phyloP scores from a whole-genome alignment of 1,284 basidiomycete species.

The Lentinula novae-zelandiae region DNA sequence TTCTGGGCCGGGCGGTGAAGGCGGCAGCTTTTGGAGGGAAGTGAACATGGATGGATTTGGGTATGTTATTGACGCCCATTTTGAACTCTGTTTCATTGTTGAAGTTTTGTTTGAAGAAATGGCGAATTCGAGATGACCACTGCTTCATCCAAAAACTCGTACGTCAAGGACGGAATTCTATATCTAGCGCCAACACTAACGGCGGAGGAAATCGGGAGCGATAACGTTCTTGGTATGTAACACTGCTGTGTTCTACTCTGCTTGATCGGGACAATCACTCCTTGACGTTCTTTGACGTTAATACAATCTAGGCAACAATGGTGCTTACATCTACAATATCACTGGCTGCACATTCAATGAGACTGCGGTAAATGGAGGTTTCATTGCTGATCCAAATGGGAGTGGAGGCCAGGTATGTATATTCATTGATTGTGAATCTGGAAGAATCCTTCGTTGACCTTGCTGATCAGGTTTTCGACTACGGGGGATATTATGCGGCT shows the following conservation, averaged over 20 bases:
- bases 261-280: not conserved
- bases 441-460: not conserved
- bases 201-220: slow-evolving; percentile 51
- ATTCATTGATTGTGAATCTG: not conserved
- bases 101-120: slow-evolving; percentile 49
- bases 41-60: slow-evolving; percentile 68
- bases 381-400: slow-evolving; percentile 34
- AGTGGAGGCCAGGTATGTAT: not conserved
- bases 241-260: not conserved
- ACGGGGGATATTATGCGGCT: slow-evolving; percentile 38
- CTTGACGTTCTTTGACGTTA: not conserved
- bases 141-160: slow-evolving; percentile 71
- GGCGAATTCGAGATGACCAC: slow-evolving; percentile 90
- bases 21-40: slow-evolving; percentile 65
- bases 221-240: slow-evolving; percentile 9
- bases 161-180: slow-evolving; percentile 69
- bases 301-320: slow-evolving; percentile 23
- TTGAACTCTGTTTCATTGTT: not conserved
- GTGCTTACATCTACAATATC: slow-evolving; percentile 78
- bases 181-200: slow-evolving; percentile 87
- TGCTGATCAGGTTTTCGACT: slow-evolving; percentile 30
- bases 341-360: slow-evolving; percentile 71
- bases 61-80: not conserved
- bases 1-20: slow-evolving; percentile 21
- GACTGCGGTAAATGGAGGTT: slow-evolving; percentile 40